Conservation (phyloP, 2,329 filamentous ascomycete species). For the Ascochyta viciae-villosae region DNA sequence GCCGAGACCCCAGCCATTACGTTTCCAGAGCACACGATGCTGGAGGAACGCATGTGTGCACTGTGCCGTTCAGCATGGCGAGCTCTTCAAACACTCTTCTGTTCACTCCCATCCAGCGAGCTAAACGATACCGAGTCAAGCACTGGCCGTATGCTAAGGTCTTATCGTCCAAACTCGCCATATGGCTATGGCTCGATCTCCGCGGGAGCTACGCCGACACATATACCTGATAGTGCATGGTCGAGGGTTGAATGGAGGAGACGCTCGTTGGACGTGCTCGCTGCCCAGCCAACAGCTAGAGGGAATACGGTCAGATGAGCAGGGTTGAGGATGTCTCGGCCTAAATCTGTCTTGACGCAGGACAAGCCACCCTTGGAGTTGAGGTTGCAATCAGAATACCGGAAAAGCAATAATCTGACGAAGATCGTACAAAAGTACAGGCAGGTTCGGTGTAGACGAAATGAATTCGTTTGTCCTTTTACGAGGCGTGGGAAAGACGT, state of each 20-base stretch:
- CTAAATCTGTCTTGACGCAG: no score
- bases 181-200: not conserved
- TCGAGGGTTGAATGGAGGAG: not conserved
- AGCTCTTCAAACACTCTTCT: not conserved
- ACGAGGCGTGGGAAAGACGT: no score
- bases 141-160: not conserved
- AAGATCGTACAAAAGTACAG: no score
- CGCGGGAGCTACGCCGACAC: not conserved
- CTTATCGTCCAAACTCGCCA: not conserved
- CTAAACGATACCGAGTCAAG: not conserved
- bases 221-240: not conserved
- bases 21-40: not conserved
- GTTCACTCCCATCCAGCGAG: slow-evolving; percentile 1
- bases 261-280: not conserved
- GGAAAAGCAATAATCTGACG: no score
- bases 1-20: not conserved
- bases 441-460: no score
- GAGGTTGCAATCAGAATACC: no score
- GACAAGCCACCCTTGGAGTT: no score
- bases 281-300: not conserved
- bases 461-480: no score
- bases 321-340: not conserved
- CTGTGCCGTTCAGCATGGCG: not conserved
- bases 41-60: not conserved
- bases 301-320: not conserved